Conservation (phyloP, 2,329 filamentous ascomycete species). For the Aspergillus ochraceoroseus region DNA sequence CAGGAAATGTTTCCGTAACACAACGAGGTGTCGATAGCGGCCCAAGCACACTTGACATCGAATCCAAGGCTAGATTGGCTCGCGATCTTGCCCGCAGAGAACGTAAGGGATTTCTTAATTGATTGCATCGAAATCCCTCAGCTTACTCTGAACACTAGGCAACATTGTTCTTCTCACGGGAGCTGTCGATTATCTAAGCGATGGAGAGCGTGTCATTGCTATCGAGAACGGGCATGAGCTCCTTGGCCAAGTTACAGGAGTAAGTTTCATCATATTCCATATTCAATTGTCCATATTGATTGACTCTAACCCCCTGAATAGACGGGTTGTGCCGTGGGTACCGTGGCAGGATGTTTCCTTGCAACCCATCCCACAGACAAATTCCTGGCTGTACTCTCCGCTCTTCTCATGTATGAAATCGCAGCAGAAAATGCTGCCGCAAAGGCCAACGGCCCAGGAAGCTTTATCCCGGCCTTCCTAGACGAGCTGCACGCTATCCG, state of each 20-base stretch:
- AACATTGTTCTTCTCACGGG: constrained; percentile 81
- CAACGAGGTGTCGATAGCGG: constrained; percentile 84
- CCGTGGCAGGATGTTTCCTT: constrained; percentile 69
- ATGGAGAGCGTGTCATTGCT: constrained; percentile 63
- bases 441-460: constrained; percentile 69
- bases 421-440: constrained; percentile 63
- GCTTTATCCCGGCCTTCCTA: constrained; percentile 78
- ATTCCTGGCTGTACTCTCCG: constrained; percentile 68
- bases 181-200: constrained; percentile 67
- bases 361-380: constrained; percentile 60
- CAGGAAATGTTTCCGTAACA: constrained; percentile 53
- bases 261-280: constrained; percentile 21
- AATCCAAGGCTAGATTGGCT: constrained; percentile 60
- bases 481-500: constrained; percentile 58
- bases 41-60: constrained; percentile 49
- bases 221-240: constrained; percentile 70
- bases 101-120: constrained; percentile 34
- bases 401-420: constrained; percentile 70
- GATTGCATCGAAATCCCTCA: too few relatives aligned
- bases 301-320: too few relatives aligned
- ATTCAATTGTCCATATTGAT: too few relatives aligned
- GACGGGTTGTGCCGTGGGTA: constrained; percentile 81
- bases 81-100: constrained; percentile 62
- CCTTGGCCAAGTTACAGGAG: constrained; percentile 45
- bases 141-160: constrained; percentile 21